A percentile compares a stretch with the other conserved stretches of the same genome.
phyloP scores from a whole-genome alignment of 169 alveolate genomes.

The Plasmodium inui region DNA sequence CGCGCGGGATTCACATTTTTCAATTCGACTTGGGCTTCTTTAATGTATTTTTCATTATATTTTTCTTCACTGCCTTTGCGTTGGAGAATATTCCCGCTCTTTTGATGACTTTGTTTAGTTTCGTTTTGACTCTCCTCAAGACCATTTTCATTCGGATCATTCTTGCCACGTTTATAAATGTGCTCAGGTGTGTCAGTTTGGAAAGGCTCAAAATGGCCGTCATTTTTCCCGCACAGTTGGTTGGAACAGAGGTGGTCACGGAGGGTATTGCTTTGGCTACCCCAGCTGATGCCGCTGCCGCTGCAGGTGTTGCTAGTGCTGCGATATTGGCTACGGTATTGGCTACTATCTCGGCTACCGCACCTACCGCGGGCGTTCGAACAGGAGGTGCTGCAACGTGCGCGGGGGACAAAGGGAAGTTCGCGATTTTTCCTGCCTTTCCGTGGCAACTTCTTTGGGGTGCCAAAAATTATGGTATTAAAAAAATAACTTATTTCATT shows the following conservation, averaged over 20 bases:
- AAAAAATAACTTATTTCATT: constrained; percentile 58
- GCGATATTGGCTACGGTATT: not conserved
- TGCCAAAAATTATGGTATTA: constrained; percentile 34
- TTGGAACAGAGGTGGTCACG: not conserved
- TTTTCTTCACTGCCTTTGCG: constrained; percentile 9
- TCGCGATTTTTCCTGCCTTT: not conserved
- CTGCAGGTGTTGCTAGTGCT: not conserved
- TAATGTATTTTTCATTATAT: constrained; percentile 7
- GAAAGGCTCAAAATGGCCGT: not conserved
- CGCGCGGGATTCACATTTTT: not conserved
- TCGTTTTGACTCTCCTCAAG: constrained; percentile 4
- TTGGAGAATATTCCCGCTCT: not conserved
- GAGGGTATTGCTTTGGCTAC: not conserved
- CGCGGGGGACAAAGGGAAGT: not conserved
- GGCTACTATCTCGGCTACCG: not conserved
- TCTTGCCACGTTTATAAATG: not conserved
- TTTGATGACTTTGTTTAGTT: not conserved
- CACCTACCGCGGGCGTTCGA: not conserved
- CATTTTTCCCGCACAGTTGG: not conserved
- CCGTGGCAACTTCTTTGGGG: not conserved
- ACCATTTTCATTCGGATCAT: constrained; percentile 8
- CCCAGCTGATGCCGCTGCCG: not conserved
- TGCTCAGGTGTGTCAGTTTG: constrained; percentile 5
- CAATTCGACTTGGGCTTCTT: not conserved
- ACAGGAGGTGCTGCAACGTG: not conserved